Percentiles rank a stretch among this genome's conserved stretches.
phyloP scores from a whole-genome alignment of 2,329 filamentous ascomycete species.

The Aspergillus oerlinghausenensis region DNA sequence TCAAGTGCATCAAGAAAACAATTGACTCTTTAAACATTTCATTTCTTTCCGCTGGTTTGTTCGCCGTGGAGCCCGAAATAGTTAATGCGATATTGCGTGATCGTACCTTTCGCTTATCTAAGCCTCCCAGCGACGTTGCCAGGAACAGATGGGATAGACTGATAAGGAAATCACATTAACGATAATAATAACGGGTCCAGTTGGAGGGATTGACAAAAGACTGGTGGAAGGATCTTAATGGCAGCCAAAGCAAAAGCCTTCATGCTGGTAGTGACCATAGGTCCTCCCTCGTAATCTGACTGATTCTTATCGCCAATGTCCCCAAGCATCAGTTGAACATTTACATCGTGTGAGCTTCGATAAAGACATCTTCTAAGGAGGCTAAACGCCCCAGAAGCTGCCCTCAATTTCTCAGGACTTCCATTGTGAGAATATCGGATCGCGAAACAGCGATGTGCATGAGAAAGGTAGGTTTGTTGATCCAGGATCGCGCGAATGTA shows the following conservation, averaged over 20 bases:
- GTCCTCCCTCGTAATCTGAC: neutral
- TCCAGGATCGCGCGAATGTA: too few species aligned
- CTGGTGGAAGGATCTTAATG: neutral
- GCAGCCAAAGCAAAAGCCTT: neutral
- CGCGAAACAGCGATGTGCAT: neutral
- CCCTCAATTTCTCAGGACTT: neutral
- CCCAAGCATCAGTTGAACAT: neutral
- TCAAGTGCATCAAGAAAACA: neutral
- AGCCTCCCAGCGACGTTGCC: slow-evolving; percentile 2
- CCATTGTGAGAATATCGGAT: neutral
- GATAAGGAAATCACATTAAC: neutral
- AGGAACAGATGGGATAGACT: neutral
- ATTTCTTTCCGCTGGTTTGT: slow-evolving; percentile 8
- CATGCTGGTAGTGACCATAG: neutral
- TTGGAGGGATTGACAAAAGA: neutral
- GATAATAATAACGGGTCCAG: neutral
- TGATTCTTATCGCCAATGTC: neutral
- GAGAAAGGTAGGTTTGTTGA: neutral
- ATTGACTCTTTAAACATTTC: slow-evolving; percentile 19
- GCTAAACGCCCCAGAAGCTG: neutral
- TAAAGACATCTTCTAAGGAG: neutral
- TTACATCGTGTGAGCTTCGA: neutral
- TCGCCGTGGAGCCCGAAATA: slow-evolving; percentile 15
- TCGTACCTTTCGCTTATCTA: slow-evolving; percentile 19
- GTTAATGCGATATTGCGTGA: slow-evolving; percentile 31